Percentiles rank a stretch among this genome's conserved stretches.
phyloP scores from a whole-genome alignment of 306 rosid species.

The Cucumis melo region DNA sequence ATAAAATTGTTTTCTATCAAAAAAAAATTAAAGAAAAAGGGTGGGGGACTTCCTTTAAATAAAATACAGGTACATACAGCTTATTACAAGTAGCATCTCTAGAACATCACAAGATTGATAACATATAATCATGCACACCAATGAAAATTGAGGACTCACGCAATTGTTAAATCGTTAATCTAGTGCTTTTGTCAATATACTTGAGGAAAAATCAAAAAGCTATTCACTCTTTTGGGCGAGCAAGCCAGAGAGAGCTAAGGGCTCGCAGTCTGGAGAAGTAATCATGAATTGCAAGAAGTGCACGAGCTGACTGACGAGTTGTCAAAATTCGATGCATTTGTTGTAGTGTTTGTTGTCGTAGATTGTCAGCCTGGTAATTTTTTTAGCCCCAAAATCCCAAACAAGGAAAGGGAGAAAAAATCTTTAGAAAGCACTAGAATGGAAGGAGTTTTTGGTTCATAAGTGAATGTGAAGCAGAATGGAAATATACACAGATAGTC shows the following conservation, averaged over 20 bases:
- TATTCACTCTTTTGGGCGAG: conserved; percentile 56
- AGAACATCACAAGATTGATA: conserved; percentile 8
- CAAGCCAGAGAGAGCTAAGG: conserved; percentile 68
- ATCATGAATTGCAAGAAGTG: conserved; percentile 61
- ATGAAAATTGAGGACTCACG: neutral
- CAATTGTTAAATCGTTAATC: neutral
- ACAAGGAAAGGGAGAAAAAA: neutral
- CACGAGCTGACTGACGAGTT: conserved; percentile 69
- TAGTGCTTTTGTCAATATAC: neutral
- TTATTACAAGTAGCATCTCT: conserved; percentile 18
- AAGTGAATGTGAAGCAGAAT: neutral
- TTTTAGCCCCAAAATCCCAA: conserved; percentile 2
- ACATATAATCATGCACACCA: neutral
- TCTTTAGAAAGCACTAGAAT: neutral
- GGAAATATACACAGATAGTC: too few species aligned
- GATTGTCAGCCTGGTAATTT: conserved; percentile 49
- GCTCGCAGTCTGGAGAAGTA: conserved; percentile 58
- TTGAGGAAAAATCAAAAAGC: neutral
- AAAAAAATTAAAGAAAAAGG: neutral
- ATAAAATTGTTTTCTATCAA: neutral
- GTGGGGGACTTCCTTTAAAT: neutral
- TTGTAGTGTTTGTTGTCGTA: conserved; percentile 65
- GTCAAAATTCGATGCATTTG: conserved; percentile 73
- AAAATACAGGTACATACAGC: conserved; percentile 13
- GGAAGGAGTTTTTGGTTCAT: neutral